These are phyloP conservation scores for Wickerhamomyces pijperi DNA, from an alignment of 805 yeast genomes.

Conservation along the genomic window DNA sequence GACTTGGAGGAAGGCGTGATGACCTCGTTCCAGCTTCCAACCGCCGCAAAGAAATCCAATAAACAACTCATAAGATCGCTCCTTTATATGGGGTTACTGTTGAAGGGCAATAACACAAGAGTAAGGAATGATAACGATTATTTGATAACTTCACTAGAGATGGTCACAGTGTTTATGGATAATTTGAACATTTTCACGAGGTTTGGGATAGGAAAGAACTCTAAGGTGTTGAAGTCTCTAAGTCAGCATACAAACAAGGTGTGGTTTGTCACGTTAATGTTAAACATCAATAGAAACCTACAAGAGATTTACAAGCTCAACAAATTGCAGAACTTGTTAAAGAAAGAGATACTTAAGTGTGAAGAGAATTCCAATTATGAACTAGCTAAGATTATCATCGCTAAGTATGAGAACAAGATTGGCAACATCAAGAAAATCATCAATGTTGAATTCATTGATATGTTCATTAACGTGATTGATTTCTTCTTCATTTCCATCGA, in stretches of 20 bases:
- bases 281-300: conserved; percentile 6
- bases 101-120: conserved; percentile 3
- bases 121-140: conserved; percentile 1
- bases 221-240: conserved; percentile 2
- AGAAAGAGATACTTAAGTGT: conserved; percentile 5
- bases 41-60: conserved; percentile 1
- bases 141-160: conserved; percentile 8
- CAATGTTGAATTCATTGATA: conserved; percentile 3
- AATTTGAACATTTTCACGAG: conserved; percentile 9
- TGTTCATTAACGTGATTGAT: conserved; percentile 9
- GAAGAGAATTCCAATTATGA: neutral
- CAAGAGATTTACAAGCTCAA: conserved; percentile 2
- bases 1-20: neutral
- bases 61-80: conserved; percentile 8
- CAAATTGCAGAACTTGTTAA: conserved; percentile 2
- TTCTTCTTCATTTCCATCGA: conserved; percentile 11
- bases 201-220: conserved; percentile 9
- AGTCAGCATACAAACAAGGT: conserved; percentile 7
- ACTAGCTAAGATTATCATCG: conserved; percentile 3
- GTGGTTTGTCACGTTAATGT: conserved; percentile 11
- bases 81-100: conserved; percentile 7
- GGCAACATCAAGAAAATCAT: conserved; percentile 5
- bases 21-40: neutral
- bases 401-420: conserved; percentile 7
- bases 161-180: conserved; percentile 10